These are phyloP conservation scores for Marchantia paleacea DNA, from an alignment of 225 moss, liverwort and hornwort species.

Conservation along the genomic window DNA sequence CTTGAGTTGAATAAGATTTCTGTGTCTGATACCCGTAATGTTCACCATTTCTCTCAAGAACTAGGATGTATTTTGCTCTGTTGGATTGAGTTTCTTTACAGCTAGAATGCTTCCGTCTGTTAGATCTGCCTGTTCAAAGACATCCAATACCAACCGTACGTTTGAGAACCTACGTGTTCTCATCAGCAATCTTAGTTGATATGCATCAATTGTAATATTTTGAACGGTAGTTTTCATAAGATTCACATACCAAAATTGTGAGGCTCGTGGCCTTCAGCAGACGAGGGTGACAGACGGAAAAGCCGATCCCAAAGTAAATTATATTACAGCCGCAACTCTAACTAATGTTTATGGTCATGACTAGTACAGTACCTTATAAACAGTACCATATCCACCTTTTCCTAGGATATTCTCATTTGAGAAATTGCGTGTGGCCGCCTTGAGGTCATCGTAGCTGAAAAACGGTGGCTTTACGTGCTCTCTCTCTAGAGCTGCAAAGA, in stretches of 20 bases:
- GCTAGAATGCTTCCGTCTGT: conserved; percentile 13
- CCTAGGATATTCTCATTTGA: background rate
- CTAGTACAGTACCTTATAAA: conserved; percentile 12
- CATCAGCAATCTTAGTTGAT: too few species aligned
- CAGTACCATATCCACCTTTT: conserved; percentile 9
- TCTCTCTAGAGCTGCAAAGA: conserved; percentile 16
- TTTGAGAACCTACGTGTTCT: too few species aligned
- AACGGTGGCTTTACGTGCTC: conserved; percentile 19
- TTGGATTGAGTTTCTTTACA: conserved; percentile 18
- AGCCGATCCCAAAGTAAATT: too few species aligned
- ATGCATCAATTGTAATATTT: too few species aligned
- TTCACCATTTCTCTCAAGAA: conserved; percentile 30
- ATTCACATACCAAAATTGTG: too few species aligned
- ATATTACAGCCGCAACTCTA: too few species aligned
- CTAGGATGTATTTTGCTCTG: conserved; percentile 3
- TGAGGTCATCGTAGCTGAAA: conserved; percentile 8
- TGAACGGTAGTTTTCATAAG: too few species aligned
- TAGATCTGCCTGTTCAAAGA: conserved; percentile 11
- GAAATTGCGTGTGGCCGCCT: conserved; percentile 9
- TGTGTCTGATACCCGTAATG: conserved; percentile 31
- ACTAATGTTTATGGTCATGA: too few species aligned
- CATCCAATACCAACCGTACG: background rate
- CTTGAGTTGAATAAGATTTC: conserved; percentile 25
- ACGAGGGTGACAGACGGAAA: too few species aligned
- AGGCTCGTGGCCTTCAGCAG: too few species aligned